phyloP scores from a whole-genome alignment of 2,329 filamentous ascomycete species.

The Cryphonectria carpinicola region DNA sequence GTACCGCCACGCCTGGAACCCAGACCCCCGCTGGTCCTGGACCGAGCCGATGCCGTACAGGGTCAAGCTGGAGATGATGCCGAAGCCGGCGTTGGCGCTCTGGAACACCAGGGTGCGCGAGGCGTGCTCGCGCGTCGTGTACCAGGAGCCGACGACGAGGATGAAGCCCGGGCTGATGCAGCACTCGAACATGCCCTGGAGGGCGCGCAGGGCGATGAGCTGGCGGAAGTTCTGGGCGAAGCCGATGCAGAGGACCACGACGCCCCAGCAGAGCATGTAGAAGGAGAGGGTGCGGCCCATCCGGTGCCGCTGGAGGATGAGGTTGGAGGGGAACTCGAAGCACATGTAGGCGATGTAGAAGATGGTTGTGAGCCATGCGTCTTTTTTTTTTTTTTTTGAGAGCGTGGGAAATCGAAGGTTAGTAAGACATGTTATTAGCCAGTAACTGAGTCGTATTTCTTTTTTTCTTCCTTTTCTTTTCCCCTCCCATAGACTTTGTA shows the following conservation, averaged over 20 bases:
- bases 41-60: slow-evolving; percentile 43
- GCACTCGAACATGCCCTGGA: slow-evolving; percentile 45
- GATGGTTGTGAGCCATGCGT: slow-evolving; percentile 39
- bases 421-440: neutral
- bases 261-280: slow-evolving; percentile 37
- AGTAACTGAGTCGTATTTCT: too few relatives aligned
- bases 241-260: slow-evolving; percentile 43
- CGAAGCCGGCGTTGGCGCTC: slow-evolving; percentile 44
- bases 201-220: slow-evolving; percentile 40
- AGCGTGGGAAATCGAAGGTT: neutral
- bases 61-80: slow-evolving; percentile 41
- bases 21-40: slow-evolving; percentile 33
- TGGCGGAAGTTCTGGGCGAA: slow-evolving; percentile 45
- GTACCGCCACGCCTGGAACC: slow-evolving; percentile 43
- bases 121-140: slow-evolving; percentile 44
- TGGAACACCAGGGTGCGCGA: slow-evolving; percentile 42
- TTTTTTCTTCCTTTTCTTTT: too few relatives aligned
- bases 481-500: too few relatives aligned
- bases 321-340: slow-evolving; percentile 40
- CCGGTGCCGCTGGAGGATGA: slow-evolving; percentile 35
- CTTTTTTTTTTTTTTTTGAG: neutral
- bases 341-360: slow-evolving; percentile 41
- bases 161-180: slow-evolving; percentile 45
- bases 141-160: slow-evolving; percentile 43
- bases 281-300: slow-evolving; percentile 34